Conservation (phyloP, 331 rosid species). For the Phaseolus coccineus region DNA sequence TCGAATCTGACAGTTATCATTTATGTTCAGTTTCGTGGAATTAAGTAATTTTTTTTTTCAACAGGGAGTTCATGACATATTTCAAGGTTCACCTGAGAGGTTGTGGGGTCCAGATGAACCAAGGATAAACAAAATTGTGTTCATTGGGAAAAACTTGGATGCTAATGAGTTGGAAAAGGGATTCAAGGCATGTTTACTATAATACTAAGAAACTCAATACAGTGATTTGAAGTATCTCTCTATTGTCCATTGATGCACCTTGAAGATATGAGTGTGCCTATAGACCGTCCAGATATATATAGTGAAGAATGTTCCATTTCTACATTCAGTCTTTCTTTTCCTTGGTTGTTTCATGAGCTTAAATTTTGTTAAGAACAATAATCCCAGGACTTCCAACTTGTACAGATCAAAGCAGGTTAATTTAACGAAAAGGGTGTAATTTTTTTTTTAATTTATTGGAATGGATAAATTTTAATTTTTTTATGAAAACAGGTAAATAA, state of each 20-base stretch:
- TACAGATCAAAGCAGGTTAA: neutral
- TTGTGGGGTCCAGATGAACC: constrained; percentile 84
- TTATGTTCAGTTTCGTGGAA: neutral
- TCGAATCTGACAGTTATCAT: constrained; percentile 5
- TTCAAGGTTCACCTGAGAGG: constrained; percentile 98
- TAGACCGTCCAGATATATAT: constrained; percentile 5
- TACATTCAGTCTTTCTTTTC: neutral
- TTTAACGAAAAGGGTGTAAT: too few relatives aligned
- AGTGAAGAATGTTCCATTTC: constrained; percentile 14
- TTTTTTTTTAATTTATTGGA: too few relatives aligned
- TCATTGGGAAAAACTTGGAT: constrained; percentile 90
- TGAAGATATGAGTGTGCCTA: constrained; percentile 29
- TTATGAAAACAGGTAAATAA: too few relatives aligned
- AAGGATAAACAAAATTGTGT: constrained; percentile 87
- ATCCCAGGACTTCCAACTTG: neutral
- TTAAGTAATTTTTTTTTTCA: constrained; percentile 35
- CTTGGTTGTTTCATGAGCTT: neutral
- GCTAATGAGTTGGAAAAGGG: constrained; percentile 80
- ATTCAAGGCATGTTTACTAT: constrained; percentile 76
- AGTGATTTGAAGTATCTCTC: constrained; percentile 12
- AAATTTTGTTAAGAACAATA: neutral
- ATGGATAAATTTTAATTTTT: too few relatives aligned
- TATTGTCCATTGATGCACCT: constrained; percentile 14
- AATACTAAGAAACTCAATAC: constrained; percentile 37
- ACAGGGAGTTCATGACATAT: constrained; percentile 98